These are phyloP conservation scores for Bassia scoparia DNA, from an alignment of 148 eudicot genomes.

Conservation along the genomic window DNA sequence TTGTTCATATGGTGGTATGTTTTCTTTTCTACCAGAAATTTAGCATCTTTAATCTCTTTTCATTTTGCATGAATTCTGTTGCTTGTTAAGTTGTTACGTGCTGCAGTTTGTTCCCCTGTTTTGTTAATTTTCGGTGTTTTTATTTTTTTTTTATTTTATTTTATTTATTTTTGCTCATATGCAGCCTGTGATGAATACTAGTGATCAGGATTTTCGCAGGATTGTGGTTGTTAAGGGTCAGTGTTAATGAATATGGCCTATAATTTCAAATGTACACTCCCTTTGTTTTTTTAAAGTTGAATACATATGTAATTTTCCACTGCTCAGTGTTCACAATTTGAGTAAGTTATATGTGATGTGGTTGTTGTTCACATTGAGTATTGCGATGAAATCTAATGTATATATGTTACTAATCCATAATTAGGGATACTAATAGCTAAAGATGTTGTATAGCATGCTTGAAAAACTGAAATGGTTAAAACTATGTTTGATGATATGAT, in stretches of 20 bases:
- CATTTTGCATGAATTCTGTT: not conserved
- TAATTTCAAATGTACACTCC: not conserved
- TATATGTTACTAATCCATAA: too few species aligned
- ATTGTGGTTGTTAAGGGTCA: conserved; percentile 30
- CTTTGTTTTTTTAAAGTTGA: not conserved
- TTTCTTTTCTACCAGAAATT: not conserved
- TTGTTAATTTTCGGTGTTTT: not conserved
- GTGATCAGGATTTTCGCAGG: conserved; percentile 25
- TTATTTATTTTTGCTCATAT: not conserved
- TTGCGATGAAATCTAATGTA: too few species aligned
- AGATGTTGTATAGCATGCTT: too few species aligned
- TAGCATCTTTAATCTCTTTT: not conserved
- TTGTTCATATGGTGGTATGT: conserved; percentile 37
- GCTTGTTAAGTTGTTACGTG: not conserved
- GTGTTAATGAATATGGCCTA: conserved; percentile 18
- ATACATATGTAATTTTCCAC: not conserved
- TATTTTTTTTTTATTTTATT: not conserved
- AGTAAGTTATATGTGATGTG: not conserved
- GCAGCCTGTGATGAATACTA: conserved; percentile 32
- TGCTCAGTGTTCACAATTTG: not conserved
- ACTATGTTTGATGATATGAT: too few species aligned
- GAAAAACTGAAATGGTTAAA: too few species aligned
- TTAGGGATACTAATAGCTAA: too few species aligned
- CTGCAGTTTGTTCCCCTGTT: not conserved
- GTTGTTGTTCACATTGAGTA: too few species aligned